A percentile compares a stretch with the other conserved stretches of the same genome.
phyloP scores from a whole-genome alignment of 495 filamentous ascomycete species.

The Xylaria palmicola region DNA sequence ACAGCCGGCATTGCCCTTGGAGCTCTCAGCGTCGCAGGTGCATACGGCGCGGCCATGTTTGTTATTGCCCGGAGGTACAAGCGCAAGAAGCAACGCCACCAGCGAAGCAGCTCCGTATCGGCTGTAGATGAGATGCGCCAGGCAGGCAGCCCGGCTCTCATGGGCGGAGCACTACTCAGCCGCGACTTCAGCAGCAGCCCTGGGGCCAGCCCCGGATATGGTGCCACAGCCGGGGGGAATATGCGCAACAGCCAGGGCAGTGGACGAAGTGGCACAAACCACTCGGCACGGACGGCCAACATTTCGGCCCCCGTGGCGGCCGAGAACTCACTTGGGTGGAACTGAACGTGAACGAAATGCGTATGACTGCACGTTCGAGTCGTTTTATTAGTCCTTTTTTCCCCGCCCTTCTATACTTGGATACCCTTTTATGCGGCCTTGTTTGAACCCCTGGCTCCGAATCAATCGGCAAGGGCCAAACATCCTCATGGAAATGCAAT shows the following conservation, averaged over 20 bases:
- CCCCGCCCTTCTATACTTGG: constrained; percentile 46
- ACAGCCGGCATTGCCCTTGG: constrained; percentile 83
- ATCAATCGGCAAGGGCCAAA: constrained; percentile 23
- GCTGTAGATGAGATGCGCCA: constrained; percentile 54
- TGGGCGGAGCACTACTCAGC: constrained; percentile 53
- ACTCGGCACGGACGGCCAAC: constrained; percentile 67
- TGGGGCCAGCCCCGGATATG: constrained; percentile 41
- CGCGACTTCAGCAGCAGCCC: constrained; percentile 46
- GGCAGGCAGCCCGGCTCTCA: constrained; percentile 55
- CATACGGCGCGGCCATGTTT: constrained; percentile 99
- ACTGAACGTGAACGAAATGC: constrained; percentile 52
- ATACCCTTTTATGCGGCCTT: constrained; percentile 46
- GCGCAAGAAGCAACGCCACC: constrained; percentile 77
- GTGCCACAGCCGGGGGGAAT: constrained; percentile 30
- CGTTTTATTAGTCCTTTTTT: constrained; percentile 24
- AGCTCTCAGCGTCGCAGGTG: constrained; percentile 74
- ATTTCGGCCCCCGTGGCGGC: constrained; percentile 88
- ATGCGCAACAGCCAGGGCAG: constrained; percentile 67
- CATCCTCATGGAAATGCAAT: constrained; percentile 29
- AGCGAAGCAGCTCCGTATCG: constrained; percentile 69
- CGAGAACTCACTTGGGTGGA: constrained; percentile 98
- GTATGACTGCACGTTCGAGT: constrained; percentile 29
- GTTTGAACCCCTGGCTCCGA: constrained; percentile 20
- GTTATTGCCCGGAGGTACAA: constrained; percentile 91
- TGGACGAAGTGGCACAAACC: constrained; percentile 66